Evolutionary conservation across 306 rosid species (phyloP), one percentile per base, ranked within the genome.

Genomic region (Spatholobus suberectus): DNA sequence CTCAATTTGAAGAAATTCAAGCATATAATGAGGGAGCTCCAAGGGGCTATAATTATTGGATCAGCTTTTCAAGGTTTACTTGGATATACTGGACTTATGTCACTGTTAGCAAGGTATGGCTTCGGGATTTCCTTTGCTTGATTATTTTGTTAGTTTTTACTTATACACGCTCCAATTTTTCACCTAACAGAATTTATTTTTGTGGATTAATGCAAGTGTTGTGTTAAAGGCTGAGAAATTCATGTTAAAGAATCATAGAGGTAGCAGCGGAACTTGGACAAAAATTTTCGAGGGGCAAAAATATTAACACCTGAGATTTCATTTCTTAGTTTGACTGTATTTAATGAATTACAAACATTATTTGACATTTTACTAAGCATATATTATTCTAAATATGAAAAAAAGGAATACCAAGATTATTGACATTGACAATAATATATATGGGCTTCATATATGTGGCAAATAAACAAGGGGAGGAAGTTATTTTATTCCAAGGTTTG

Each of bases 11-110:
- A 96, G 99, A 96, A 91, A 87, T 96, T 94, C 86, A 91, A 85
- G 88, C 99, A 94, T 82, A 88, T 94, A 85, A 96, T 96, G 99
- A 96, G 91, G 91, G 97, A 96, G 91, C 89, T 96, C 79, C 99
- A 96, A 87, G 99, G 99, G 70, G 98, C 98, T 76, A 76, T 94
- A 87, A 96, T 96, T 74, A 91, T 94, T 76, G 92, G 92, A 70
- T 92, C 99, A 27, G 86, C 98, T 58, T 96, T 96, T 88, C 98
- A 96, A 89, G 86, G 94, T 70, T 67, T 96, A 75, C 92, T 96
- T 71, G 99, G 99, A 85, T 96, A 96, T 88, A 89, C 89, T 76
- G 99, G 99, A 84, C 88, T 96, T 77, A 92, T 96, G 97, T 92
- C 99, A 10, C 76, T 96, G 14, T 78, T 96, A 86, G 84, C 85